Conservation (phyloP, 2,329 filamentous ascomycete species). For the Bipolaris bicolor region DNA sequence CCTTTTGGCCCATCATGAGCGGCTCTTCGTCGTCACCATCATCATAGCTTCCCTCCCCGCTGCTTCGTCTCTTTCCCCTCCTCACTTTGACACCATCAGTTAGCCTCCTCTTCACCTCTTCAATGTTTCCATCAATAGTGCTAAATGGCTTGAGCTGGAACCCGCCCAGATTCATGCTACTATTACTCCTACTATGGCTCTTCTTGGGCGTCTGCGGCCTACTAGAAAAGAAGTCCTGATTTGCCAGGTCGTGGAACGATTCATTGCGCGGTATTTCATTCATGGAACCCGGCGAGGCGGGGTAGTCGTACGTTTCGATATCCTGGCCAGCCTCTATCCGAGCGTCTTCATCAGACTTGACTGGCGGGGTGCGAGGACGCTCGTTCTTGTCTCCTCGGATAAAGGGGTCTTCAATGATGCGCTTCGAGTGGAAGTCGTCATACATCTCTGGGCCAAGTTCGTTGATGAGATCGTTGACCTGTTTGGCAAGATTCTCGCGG, state of each 20-base stretch:
- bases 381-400: conserved; percentile 15
- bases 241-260: conserved; percentile 88
- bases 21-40: conserved; percentile 34
- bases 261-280: conserved; percentile 75
- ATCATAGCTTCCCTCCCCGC: conserved; percentile 30
- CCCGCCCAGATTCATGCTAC: conserved; percentile 59
- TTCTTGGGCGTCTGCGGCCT: conserved; percentile 81
- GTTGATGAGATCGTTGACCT: conserved; percentile 93
- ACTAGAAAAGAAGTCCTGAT: conserved; percentile 88
- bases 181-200: conserved; percentile 70
- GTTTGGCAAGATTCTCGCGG: conserved; percentile 74
- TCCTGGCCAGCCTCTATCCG: conserved; percentile 21
- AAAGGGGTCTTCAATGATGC: conserved; percentile 49
- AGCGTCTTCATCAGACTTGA: conserved; percentile 27
- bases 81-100: conserved; percentile 74
- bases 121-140: conserved; percentile 70
- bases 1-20: conserved; percentile 31
- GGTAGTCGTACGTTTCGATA: conserved; percentile 37
- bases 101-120: conserved; percentile 84
- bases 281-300: conserved; percentile 30
- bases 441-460: conserved; percentile 94
- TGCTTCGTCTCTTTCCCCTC: conserved; percentile 63
- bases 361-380: conserved; percentile 31
- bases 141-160: conserved; percentile 76
- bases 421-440: conserved; percentile 70